These are phyloP conservation scores for Nidularia pulvinata DNA, from an alignment of 768 basidiomycete species.

Conservation along the genomic window DNA sequence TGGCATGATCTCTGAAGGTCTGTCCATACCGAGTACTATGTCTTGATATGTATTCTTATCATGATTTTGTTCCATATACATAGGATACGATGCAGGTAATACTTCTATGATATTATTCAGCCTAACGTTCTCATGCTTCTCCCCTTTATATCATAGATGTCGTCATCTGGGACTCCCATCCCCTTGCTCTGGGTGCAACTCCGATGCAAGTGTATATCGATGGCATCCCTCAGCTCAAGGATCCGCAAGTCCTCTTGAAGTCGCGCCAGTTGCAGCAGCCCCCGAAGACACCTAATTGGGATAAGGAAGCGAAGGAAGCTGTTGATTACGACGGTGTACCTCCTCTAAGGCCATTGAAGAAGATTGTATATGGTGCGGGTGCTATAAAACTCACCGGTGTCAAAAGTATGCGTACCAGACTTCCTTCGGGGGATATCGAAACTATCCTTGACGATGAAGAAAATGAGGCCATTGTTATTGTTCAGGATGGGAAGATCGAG, in stretches of 20 bases:
- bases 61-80: background rate
- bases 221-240: slow-evolving; percentile 64
- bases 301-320: slow-evolving; percentile 55
- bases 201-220: slow-evolving; percentile 85
- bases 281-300: slow-evolving; percentile 58
- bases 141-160: slow-evolving; percentile 29
- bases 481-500: slow-evolving; percentile 51
- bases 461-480: slow-evolving; percentile 33
- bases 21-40: too few species aligned
- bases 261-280: slow-evolving; percentile 44
- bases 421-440: slow-evolving; percentile 10
- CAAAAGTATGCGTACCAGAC: slow-evolving; percentile 26
- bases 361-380: slow-evolving; percentile 23
- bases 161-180: slow-evolving; percentile 75
- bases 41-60: background rate
- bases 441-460: slow-evolving; percentile 14
- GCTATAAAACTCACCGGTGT: slow-evolving; percentile 49
- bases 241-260: slow-evolving; percentile 38
- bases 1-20: slow-evolving; percentile 28
- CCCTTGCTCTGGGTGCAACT: slow-evolving; percentile 76
- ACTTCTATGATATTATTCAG: too few species aligned
- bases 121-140: background rate
- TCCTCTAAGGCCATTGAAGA: slow-evolving; percentile 40
- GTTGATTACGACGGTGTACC: slow-evolving; percentile 70
- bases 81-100: slow-evolving; percentile 69